These are phyloP conservation scores for Malus sieversii DNA, from an alignment of 306 rosid species.

Conservation along the genomic window DNA sequence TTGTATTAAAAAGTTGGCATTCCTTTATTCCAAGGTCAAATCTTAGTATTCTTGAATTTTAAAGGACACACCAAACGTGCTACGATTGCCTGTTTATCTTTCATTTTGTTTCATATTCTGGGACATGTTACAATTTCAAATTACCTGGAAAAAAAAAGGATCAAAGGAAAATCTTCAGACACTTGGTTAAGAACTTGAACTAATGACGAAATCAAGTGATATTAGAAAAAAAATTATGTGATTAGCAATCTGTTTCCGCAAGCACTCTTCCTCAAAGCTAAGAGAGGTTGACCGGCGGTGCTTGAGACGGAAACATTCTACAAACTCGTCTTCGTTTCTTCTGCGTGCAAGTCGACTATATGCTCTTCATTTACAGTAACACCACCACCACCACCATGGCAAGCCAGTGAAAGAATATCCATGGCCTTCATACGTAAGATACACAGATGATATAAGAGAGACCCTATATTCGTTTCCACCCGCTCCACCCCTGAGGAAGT, in stretches of 20 bases:
- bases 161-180: not conserved
- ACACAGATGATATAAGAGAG: slow-evolving; percentile 20
- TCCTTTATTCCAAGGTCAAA: no score
- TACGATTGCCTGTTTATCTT: not conserved
- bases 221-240: not conserved
- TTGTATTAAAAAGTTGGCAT: no score
- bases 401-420: slow-evolving; percentile 29
- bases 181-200: not conserved
- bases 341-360: slow-evolving; percentile 7
- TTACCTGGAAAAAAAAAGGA: not conserved
- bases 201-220: no score
- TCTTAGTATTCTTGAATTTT: no score
- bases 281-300: slow-evolving; percentile 9
- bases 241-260: slow-evolving; percentile 13
- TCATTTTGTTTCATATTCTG: not conserved
- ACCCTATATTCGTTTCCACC: slow-evolving; percentile 26
- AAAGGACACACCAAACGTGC: not conserved
- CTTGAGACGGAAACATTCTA: slow-evolving; percentile 16
- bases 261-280: slow-evolving; percentile 25
- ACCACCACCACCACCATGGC: not conserved
- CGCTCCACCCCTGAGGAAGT: slow-evolving; percentile 68
- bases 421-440: slow-evolving; percentile 24
- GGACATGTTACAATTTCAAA: not conserved
- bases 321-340: slow-evolving; percentile 8
- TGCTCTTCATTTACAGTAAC: slow-evolving; percentile 14